A percentile compares a stretch with the other conserved stretches of the same genome.
Evolutionary conservation across 1,284 basidiomycete genomes (phyloP).

Genomic region (Sporisorium iseilematis-ciliati): DNA sequence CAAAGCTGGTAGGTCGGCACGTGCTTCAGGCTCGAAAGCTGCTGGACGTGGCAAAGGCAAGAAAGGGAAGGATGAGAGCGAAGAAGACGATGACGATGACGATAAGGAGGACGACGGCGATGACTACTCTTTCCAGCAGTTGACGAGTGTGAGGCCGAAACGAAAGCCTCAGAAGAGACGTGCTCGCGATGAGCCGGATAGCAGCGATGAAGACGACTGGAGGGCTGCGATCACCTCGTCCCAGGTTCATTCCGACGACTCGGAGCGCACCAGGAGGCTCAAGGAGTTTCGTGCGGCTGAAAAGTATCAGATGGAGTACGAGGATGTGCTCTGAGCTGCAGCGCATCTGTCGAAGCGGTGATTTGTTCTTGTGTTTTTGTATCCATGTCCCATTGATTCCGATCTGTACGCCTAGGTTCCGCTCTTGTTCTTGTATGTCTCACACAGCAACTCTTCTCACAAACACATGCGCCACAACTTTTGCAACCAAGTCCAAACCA

Average conservation of each 20-base stretch:
- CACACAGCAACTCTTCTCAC: no score
- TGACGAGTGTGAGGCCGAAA: neutral
- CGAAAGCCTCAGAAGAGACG: slow-evolving; percentile 17
- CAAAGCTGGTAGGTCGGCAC: slow-evolving; percentile 1
- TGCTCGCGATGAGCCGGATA: slow-evolving; percentile 3
- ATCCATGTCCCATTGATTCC: no score
- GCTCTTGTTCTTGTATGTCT: no score
- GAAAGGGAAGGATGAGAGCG: neutral
- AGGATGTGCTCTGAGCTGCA: slow-evolving; percentile 27
- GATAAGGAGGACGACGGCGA: slow-evolving; percentile 1
- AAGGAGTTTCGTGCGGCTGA: slow-evolving; percentile 31
- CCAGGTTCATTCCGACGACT: slow-evolving; percentile 29
- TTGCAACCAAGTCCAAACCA: no score
- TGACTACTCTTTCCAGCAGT: neutral
- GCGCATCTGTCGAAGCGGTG: no score
- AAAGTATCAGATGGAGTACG: slow-evolving; percentile 24
- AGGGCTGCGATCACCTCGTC: slow-evolving; percentile 18
- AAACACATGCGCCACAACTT: no score
- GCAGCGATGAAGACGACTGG: slow-evolving; percentile 10
- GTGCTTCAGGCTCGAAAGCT: slow-evolving; percentile 3
- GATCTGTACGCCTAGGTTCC: no score
- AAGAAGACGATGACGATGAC: neutral
- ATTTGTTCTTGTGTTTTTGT: no score
- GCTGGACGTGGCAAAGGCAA: slow-evolving; percentile 1
- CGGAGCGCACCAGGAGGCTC: slow-evolving; percentile 30